A percentile compares a stretch with the other conserved stretches of the same genome.
phyloP scores from a whole-genome alignment of 164 flowering plant species.

The Chimonanthus salicifolius region DNA sequence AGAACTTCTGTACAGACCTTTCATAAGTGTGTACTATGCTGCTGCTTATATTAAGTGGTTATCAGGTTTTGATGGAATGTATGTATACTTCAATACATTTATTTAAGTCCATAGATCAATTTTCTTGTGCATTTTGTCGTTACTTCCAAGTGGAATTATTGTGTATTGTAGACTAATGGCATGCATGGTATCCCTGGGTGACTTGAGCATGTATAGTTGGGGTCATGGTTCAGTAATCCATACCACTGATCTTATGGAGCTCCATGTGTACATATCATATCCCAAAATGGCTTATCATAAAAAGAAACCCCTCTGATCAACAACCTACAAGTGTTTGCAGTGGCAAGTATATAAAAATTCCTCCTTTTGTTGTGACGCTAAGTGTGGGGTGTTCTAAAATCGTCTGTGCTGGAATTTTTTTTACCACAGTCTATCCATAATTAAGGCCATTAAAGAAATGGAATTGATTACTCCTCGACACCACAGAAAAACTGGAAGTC shows the following conservation, averaged over 20 bases:
- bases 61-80: slow-evolving; percentile 59
- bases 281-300: too few species aligned
- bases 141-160: neutral
- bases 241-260: neutral
- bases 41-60: slow-evolving; percentile 83
- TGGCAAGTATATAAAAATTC: neutral
- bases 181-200: neutral
- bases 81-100: slow-evolving; percentile 20
- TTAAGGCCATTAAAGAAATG: too few species aligned
- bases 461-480: neutral
- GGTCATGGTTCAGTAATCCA: neutral
- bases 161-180: neutral
- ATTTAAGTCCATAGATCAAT: neutral
- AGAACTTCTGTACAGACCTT: slow-evolving; percentile 55
- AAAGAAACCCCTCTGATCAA: neutral
- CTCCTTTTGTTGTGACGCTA: neutral
- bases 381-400: neutral
- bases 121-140: neutral
- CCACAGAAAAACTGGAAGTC: neutral
- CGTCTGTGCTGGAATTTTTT: too few species aligned
- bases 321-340: neutral
- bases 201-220: neutral
- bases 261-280: neutral
- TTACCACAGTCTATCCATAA: neutral
- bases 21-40: slow-evolving; percentile 69